Base-by-base conservation (phyloP, 2,329 filamentous ascomycete species). In the Colletotrichum orbiculare region DNA sequence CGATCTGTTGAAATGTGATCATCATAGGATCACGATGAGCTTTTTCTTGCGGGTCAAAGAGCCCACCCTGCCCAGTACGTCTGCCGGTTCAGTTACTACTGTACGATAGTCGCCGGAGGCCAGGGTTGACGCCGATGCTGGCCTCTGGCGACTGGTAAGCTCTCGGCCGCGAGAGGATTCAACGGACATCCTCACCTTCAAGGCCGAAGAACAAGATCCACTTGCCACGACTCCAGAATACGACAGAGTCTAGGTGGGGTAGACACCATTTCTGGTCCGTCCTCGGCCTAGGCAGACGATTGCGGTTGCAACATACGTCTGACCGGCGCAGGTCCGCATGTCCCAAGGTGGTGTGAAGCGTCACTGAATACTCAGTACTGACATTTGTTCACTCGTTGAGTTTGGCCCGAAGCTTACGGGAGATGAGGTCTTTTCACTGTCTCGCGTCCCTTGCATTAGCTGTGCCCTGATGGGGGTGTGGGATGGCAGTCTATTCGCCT, bases 381-480 rank as follows among this genome's bases (percentile, higher is more conserved):
- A 25, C 25, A 25, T 37, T 8, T 13, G 37, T 13, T 11, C 34
- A 46, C 41, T 53, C 55, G 46, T 62, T 65, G 64, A 54, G 59
- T 37, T 12, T 34, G 43, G 59, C 49, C 41, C 45, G 34, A 33
- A 25, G 25, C 57, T 42, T 25, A 43, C 62, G 25, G 13, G 41
- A 12, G 41, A 58, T 46, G 57, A 61, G 49, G 33, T 46, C 55
- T 61, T 64, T 64, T 60, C 4, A 25, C 4, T 25, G 45, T 55
- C 61, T 64, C 50, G 39, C 38, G 61, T 64, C 15, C 63, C 63
- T 64, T 66, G 63, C 63, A 66, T 66, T 66, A 66, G 63, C 37
- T 39, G 13, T 50, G 38, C 48, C 48, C 47, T 64, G 59, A 42
- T 64, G 63, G 63, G 53, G 63, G 59, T 46, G 39, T 57, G 60